These are phyloP conservation scores for Ogataea angusta DNA, from an alignment of 805 yeast genomes.

Conservation along the genomic window DNA sequence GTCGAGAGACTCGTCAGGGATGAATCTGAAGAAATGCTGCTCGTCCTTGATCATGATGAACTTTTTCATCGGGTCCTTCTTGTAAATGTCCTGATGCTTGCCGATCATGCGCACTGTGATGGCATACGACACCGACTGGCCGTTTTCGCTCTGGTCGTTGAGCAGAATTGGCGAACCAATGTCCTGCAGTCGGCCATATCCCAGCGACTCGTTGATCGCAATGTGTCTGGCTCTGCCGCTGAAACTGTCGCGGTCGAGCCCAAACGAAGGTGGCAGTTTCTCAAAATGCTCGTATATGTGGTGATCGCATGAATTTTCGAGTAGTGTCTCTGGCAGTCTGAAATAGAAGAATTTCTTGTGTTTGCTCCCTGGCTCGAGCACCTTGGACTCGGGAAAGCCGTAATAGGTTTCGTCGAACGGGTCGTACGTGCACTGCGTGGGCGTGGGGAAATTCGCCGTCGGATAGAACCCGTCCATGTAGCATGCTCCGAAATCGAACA, in stretches of 20 bases:
- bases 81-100: slow-evolving; percentile 16
- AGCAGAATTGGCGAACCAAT: slow-evolving; percentile 52
- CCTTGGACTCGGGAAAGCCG: slow-evolving; percentile 41
- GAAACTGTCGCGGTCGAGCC: slow-evolving; percentile 31
- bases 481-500: slow-evolving; percentile 47
- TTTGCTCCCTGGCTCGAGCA: slow-evolving; percentile 43
- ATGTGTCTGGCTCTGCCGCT: slow-evolving; percentile 26
- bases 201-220: slow-evolving; percentile 39
- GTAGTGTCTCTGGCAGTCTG: slow-evolving; percentile 47
- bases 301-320: slow-evolving; percentile 50
- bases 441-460: slow-evolving; percentile 21
- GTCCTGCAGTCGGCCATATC: slow-evolving; percentile 49
- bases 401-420: slow-evolving; percentile 25
- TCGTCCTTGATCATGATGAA: slow-evolving; percentile 22
- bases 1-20: slow-evolving; percentile 19
- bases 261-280: slow-evolving; percentile 39
- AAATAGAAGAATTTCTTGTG: slow-evolving; percentile 58
- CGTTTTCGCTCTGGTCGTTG: slow-evolving; percentile 44
- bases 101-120: slow-evolving; percentile 53
- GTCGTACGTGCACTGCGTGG: slow-evolving; percentile 16
- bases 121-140: slow-evolving; percentile 44
- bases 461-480: slow-evolving; percentile 40
- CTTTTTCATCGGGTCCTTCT: slow-evolving; percentile 10
- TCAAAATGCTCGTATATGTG: slow-evolving; percentile 32
- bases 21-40: slow-evolving; percentile 21